A percentile compares a stretch with the other conserved stretches of the same genome.
phyloP scores from a whole-genome alignment of 495 filamentous ascomycete genomes.

The Podospora fimiseda region DNA sequence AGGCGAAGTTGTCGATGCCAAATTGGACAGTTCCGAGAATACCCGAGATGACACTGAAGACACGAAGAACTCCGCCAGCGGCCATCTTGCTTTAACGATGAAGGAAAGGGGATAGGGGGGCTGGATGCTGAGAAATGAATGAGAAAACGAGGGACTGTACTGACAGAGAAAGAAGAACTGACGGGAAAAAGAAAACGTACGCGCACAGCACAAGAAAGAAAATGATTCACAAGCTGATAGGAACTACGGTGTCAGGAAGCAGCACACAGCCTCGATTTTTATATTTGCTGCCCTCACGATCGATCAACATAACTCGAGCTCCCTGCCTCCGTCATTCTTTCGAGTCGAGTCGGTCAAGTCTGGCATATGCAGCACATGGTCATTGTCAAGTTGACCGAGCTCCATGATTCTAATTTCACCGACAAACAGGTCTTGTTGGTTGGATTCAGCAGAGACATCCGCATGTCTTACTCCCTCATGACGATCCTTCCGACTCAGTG shows the following conservation, averaged over 20 bases:
- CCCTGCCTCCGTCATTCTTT: too few relatives aligned
- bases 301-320: too few relatives aligned
- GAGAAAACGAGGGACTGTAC: background rate
- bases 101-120: background rate
- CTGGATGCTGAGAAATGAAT: background rate
- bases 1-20: constrained; percentile 2
- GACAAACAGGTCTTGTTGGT: background rate
- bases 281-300: too few relatives aligned
- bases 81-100: too few relatives aligned
- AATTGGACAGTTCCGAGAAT: background rate
- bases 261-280: too few relatives aligned
- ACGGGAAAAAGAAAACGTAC: too few relatives aligned
- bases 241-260: too few relatives aligned
- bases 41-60: background rate
- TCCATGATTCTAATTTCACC: background rate
- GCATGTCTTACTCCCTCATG: background rate
- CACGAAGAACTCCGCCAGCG: background rate
- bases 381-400: background rate
- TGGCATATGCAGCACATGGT: background rate
- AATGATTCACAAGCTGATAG: too few relatives aligned
- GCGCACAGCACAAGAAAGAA: too few relatives aligned
- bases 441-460: background rate
- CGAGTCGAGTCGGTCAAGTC: background rate
- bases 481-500: background rate
- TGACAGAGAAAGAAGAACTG: too few relatives aligned